Evolutionary conservation across 2,329 filamentous ascomycete species (phyloP).

Genomic region (Alternaria sp.): DNA sequence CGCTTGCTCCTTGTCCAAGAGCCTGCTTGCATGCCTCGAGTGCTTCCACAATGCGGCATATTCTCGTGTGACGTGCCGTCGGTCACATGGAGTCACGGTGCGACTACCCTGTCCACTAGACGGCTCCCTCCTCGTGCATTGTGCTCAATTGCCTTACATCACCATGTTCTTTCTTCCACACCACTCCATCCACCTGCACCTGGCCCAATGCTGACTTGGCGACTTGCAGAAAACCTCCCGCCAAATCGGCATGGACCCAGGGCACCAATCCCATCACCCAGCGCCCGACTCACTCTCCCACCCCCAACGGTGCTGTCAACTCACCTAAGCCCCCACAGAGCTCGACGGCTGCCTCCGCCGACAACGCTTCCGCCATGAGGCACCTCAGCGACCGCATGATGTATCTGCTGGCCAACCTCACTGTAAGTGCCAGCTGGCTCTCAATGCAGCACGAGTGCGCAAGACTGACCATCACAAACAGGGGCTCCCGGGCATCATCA

Average conservation of each 20-base stretch:
- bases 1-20: neutral
- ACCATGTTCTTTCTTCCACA: slow-evolving; percentile 11
- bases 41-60: slow-evolving; percentile 24
- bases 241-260: slow-evolving; percentile 68
- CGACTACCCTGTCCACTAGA: slow-evolving; percentile 34
- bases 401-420: slow-evolving; percentile 67
- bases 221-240: slow-evolving; percentile 57
- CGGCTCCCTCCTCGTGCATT: slow-evolving; percentile 6
- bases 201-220: slow-evolving; percentile 38
- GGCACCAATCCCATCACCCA: slow-evolving; percentile 70
- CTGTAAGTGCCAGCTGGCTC: slow-evolving; percentile 57
- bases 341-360: slow-evolving; percentile 51
- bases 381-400: slow-evolving; percentile 68
- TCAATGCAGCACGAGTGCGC: neutral
- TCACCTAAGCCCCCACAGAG: slow-evolving; percentile 54
- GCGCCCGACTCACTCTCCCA: slow-evolving; percentile 58
- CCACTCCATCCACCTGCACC: slow-evolving; percentile 14
- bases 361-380: slow-evolving; percentile 63
- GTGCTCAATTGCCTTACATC: slow-evolving; percentile 12
- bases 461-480: slow-evolving; percentile 43
- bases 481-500: slow-evolving; percentile 66
- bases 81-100: slow-evolving; percentile 48
- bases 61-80: slow-evolving; percentile 43
- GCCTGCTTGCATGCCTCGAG: slow-evolving; percentile 28
- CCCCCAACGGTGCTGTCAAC: slow-evolving; percentile 64